Conservation (phyloP, 2,329 filamentous ascomycete species). For the Talaromyces sp. region DNA sequence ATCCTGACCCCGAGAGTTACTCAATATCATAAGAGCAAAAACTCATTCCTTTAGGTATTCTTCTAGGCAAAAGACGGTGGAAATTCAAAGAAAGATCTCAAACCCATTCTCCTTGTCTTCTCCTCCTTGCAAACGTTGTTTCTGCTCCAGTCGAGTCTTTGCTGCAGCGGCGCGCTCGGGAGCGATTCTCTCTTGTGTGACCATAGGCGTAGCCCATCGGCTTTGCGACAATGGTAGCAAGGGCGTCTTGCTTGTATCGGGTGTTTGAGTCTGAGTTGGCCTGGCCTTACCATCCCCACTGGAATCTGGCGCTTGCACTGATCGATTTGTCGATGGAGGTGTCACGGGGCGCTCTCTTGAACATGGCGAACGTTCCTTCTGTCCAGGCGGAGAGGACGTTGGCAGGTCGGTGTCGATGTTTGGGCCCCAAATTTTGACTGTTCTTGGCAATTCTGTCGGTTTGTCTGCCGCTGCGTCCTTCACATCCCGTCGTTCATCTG, state of each 20-base stretch:
- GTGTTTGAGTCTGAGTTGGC: neutral
- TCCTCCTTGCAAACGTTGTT: constrained; percentile 19
- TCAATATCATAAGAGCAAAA: neutral
- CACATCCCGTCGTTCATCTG: constrained; percentile 11
- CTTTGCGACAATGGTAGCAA: neutral
- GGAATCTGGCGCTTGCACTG: neutral
- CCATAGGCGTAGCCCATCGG: neutral
- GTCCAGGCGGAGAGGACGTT: neutral
- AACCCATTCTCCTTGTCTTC: constrained; percentile 32
- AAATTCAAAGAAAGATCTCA: constrained; percentile 8
- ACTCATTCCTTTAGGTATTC: neutral
- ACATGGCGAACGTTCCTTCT: neutral
- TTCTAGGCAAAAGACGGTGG: neutral
- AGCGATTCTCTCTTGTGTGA: constrained; percentile 18
- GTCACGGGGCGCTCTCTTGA: neutral
- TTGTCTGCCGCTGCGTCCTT: constrained; percentile 4
- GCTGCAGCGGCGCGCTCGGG: constrained; percentile 31
- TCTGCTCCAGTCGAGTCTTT: constrained; percentile 30
- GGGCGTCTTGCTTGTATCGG: too few relatives aligned
- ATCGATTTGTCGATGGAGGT: neutral
- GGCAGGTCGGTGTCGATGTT: neutral
- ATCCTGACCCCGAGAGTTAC: neutral
- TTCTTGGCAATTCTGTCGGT: neutral
- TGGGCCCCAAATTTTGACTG: neutral
- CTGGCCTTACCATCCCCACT: neutral